Evolutionary conservation across 345 rosid species (phyloP).

Genomic region (Hibiscus mutabilis): DNA sequence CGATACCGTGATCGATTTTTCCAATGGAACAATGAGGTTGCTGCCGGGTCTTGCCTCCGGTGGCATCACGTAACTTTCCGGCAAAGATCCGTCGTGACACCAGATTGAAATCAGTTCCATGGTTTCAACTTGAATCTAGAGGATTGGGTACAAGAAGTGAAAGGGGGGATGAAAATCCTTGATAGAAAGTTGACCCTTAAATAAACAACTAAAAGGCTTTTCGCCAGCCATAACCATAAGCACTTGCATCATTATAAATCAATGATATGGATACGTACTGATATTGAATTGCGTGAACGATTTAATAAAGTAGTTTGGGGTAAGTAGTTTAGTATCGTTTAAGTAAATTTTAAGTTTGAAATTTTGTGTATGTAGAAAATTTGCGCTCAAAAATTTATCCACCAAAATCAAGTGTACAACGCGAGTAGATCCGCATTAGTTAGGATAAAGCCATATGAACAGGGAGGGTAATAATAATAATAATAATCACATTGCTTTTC

Average conservation of each 20-base stretch:
- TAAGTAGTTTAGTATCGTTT: too few species aligned
- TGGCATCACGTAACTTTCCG: conserved; percentile 27
- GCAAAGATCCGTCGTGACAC: conserved; percentile 17
- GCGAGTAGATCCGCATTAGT: too few species aligned
- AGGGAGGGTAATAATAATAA: too few species aligned
- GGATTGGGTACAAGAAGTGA: background rate
- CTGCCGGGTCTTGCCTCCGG: conserved; percentile 25
- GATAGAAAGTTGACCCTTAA: conserved; percentile 12
- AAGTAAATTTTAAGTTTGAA: too few species aligned
- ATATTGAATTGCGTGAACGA: background rate
- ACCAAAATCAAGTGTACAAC: too few species aligned
- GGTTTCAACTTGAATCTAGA: background rate
- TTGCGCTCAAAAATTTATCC: too few species aligned
- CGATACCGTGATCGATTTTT: conserved; percentile 27
- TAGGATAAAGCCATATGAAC: too few species aligned
- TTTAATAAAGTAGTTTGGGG: too few species aligned
- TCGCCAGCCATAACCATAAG: background rate
- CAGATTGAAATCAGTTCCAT: conserved; percentile 32
- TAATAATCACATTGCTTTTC: too few species aligned
- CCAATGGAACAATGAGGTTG: conserved; percentile 11
- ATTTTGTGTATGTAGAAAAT: too few species aligned
- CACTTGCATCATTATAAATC: conserved; percentile 15
- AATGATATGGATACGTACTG: background rate
- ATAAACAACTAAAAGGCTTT: background rate
- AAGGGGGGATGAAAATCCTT: conserved; percentile 3